Conservation (phyloP, 345 rosid genomes). For the Populus davidiana region DNA sequence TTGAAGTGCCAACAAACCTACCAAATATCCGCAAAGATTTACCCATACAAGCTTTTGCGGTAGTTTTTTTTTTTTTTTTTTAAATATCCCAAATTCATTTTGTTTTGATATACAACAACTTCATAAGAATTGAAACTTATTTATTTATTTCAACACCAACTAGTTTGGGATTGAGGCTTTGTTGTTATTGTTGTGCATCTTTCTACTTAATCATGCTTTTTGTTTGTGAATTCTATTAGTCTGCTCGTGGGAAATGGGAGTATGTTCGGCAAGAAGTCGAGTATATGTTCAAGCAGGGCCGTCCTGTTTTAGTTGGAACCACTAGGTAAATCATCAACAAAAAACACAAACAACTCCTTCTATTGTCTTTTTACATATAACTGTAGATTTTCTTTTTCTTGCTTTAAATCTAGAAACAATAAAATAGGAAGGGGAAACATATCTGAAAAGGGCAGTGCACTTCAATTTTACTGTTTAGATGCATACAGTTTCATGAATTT, state of each 20-base stretch:
- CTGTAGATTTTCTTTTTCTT: too few species aligned
- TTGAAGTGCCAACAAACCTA: conserved; percentile 93
- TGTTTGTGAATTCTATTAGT: conserved; percentile 37
- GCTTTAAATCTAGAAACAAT: too few species aligned
- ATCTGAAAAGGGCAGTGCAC: too few species aligned
- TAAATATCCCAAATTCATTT: neutral
- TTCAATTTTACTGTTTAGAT: neutral
- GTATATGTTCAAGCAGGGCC: conserved; percentile 85
- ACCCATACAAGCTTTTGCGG: conserved; percentile 94
- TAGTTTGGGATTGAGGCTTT: too few species aligned
- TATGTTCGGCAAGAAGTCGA: conserved; percentile 82
- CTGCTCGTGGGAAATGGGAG: conserved; percentile 95
- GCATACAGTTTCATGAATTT: conserved; percentile 6
- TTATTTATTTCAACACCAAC: neutral
- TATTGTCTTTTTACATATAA: neutral
- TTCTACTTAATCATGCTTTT: conserved; percentile 15
- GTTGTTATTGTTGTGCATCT: neutral
- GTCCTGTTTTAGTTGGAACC: conserved; percentile 96
- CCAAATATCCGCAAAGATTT: conserved; percentile 84
- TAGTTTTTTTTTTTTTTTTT: conserved; percentile 19
- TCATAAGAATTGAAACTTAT: neutral
- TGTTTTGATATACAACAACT: neutral
- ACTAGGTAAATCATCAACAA: conserved; percentile 58
- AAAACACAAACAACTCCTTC: conserved; percentile 6
- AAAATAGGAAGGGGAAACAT: too few species aligned